These are phyloP conservation scores for Trichophyton verrucosum DNA, from an alignment of 2,329 filamentous ascomycete species.

Conservation along the genomic window DNA sequence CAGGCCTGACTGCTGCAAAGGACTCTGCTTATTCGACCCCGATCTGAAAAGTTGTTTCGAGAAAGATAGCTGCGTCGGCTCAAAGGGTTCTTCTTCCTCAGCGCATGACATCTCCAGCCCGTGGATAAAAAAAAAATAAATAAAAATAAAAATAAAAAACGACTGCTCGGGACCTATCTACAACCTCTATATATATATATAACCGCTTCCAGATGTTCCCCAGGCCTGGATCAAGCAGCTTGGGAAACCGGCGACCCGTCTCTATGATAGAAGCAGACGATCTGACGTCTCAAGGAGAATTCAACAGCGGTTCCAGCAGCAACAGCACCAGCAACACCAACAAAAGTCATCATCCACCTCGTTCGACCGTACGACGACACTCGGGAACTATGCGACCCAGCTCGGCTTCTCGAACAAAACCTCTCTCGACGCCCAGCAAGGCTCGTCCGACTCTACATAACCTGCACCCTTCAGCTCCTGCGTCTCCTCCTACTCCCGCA, in stretches of 20 bases:
- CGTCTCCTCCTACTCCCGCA: slow-evolving; percentile 55
- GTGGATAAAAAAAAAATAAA: no score
- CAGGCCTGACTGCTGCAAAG: not conserved
- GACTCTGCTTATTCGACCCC: not conserved
- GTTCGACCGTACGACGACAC: slow-evolving; percentile 4
- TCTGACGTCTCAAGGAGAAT: not conserved
- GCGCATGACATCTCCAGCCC: no score
- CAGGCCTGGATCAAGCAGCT: slow-evolving; percentile 12
- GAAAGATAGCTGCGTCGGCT: no score
- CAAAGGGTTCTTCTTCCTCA: no score
- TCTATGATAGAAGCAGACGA: slow-evolving; percentile 21
- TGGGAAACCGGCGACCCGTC: slow-evolving; percentile 17
- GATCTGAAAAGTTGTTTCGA: no score
- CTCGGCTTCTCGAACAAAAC: slow-evolving; percentile 17
- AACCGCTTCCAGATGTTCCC: slow-evolving; percentile 8
- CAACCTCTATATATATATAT: not conserved
- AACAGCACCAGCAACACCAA: not conserved
- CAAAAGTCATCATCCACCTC: not conserved
- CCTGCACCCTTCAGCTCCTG: slow-evolving; percentile 51
- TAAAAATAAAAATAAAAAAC: no score
- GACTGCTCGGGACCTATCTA: not conserved
- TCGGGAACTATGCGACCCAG: slow-evolving; percentile 8
- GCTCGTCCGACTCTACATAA: slow-evolving; percentile 33
- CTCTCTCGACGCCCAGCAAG: slow-evolving; percentile 37
- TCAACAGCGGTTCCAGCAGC: slow-evolving; percentile 16